Base-by-base conservation (phyloP, 352 stramenopile genomes). In the Globisporangium carolinianum region DNA sequence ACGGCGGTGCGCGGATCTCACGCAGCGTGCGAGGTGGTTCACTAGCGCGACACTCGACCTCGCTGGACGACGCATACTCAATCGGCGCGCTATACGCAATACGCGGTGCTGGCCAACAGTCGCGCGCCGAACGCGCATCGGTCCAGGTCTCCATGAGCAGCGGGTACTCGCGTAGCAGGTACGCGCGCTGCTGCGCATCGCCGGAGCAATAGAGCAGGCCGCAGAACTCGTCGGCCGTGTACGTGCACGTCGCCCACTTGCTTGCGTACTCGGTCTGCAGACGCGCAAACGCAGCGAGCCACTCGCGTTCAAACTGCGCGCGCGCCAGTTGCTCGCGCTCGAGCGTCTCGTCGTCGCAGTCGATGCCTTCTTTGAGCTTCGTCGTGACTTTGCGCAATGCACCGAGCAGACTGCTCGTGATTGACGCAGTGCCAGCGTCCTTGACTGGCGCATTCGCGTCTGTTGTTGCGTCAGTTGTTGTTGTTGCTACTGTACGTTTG, bases 231-330 rank as follows among this genome's bases (percentile, higher is more conserved):
- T 87, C 71, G 7, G 79, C 76, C 4, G 66, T 72, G 68, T 87
- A 81, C 17, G 72, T 86, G 57, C 79, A 89, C 11, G 76, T 86
- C 54, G 85, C 68, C 79, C 79, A 87, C 65, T 79, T 80, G 35
- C 51, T 53, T 43, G 70, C 54, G 52, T 86, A 72, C 57, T 79
- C 66, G 42, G 41, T 51, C 50, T 79, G 79, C 35, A 87, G 55
- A 5, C 56, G 48, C 4, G 80, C 68, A 49, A 89, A 89, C 56
- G 85, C 76, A 6, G 59, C 63, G 38, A 89, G 74, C 79, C 76
- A 86, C 59, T 74, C 51, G 15, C 69, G 62, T 58, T 89, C 68
- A 52, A 82, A 89, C n/a, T 54, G 63, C 51, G 72, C 63, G 36
- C 79, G 59, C 48, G 82, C 71, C 18, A 72, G 56, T 41, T 84